These are phyloP conservation scores for Aspergillus amoenus DNA, from an alignment of 2,329 filamentous ascomycete genomes.

Conservation along the genomic window DNA sequence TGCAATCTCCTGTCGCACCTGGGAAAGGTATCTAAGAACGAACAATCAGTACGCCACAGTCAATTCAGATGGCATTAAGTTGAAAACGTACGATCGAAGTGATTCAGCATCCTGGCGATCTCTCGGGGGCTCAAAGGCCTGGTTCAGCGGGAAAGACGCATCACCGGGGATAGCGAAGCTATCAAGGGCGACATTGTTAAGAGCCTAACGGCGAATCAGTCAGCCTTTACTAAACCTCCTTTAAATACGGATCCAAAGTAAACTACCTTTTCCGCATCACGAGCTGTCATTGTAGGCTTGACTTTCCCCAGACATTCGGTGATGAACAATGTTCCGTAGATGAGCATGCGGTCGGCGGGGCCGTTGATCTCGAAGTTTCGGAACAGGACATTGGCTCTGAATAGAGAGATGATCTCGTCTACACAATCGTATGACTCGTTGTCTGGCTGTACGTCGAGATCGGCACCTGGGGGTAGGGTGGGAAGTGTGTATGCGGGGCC, in stretches of 20 bases:
- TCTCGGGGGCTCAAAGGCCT: constrained; percentile 87
- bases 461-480: constrained; percentile 58
- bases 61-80: background rate
- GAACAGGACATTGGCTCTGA: constrained; percentile 98
- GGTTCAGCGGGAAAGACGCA: constrained; percentile 88
- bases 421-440: constrained; percentile 93
- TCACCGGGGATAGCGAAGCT: constrained; percentile 95
- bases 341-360: constrained; percentile 86
- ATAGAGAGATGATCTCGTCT: constrained; percentile 88
- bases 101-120: constrained; percentile 88
- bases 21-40: constrained; percentile 61
- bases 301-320: constrained; percentile 89
- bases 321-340: constrained; percentile 95
- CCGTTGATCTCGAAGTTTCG: constrained; percentile 99
- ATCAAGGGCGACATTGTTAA: constrained; percentile 88
- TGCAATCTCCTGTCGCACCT: constrained; percentile 91
- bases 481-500: constrained; percentile 89
- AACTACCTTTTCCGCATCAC: constrained; percentile 64
- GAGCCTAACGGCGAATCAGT: constrained; percentile 62
- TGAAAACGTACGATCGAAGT: constrained; percentile 70
- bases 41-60: background rate
- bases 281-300: constrained; percentile 66
- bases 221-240: background rate
- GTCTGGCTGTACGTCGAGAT: constrained; percentile 68
- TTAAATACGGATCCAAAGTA: background rate